A percentile compares a stretch with the other conserved stretches of the same genome.
These are phyloP conservation scores for Boletus reticuloceps DNA, from an alignment of 768 basidiomycete genomes.

Conservation along the genomic window DNA sequence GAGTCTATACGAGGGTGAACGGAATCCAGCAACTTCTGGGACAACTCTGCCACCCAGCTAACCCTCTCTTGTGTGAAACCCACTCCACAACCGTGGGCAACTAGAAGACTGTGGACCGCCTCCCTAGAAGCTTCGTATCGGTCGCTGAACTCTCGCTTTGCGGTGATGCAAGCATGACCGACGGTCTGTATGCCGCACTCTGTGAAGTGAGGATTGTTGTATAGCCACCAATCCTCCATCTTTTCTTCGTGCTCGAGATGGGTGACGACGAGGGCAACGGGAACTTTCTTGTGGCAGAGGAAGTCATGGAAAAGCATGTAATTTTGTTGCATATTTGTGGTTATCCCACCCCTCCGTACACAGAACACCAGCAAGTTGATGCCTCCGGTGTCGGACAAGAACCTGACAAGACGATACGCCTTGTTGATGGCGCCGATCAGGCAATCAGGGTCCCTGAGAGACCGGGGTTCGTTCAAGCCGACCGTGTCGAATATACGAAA, in stretches of 20 bases:
- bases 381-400: slow-evolving; percentile 32
- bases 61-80: slow-evolving; percentile 23
- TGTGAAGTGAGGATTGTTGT: slow-evolving; percentile 23
- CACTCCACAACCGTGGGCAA: slow-evolving; percentile 14
- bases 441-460: slow-evolving; percentile 22
- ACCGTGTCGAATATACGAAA: slow-evolving; percentile 36
- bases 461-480: slow-evolving; percentile 31
- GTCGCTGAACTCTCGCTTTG: slow-evolving; percentile 28
- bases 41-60: slow-evolving; percentile 24
- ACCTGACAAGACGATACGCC: slow-evolving; percentile 34
- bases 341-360: slow-evolving; percentile 34
- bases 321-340: slow-evolving; percentile 24
- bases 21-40: slow-evolving; percentile 22
- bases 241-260: slow-evolving; percentile 34
- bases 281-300: slow-evolving; percentile 32
- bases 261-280: slow-evolving; percentile 32
- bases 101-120: slow-evolving; percentile 21
- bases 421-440: slow-evolving; percentile 31
- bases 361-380: slow-evolving; percentile 41
- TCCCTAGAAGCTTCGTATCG: slow-evolving; percentile 23
- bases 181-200: slow-evolving; percentile 19
- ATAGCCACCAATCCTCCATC: slow-evolving; percentile 37
- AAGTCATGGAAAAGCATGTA: slow-evolving; percentile 34
- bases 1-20: slow-evolving; percentile 21
- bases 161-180: slow-evolving; percentile 35